phyloP scores from a whole-genome alignment of 129 eudicot genomes.

The Flaveria trinervia region DNA sequence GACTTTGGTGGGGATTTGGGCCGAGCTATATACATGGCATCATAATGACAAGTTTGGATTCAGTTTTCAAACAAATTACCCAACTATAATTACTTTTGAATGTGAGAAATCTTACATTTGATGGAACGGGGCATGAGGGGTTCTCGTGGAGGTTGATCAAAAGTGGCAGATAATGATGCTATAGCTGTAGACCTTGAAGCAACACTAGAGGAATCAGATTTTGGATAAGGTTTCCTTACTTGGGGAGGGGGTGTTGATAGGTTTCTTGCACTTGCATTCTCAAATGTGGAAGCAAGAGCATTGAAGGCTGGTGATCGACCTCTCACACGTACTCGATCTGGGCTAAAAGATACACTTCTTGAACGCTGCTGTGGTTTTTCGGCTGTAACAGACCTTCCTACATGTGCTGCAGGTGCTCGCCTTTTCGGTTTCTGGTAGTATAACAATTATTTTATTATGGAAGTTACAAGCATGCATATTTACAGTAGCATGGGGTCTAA shows the following conservation, averaged over 20 bases:
- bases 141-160: constrained; percentile 63
- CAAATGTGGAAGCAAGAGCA: constrained; percentile 95
- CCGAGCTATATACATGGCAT: constrained; percentile 40
- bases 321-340: constrained; percentile 81
- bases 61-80: background rate
- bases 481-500: background rate
- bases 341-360: constrained; percentile 77
- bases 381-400: constrained; percentile 71
- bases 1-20: constrained; percentile 54
- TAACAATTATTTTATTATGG: constrained; percentile 18
- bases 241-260: constrained; percentile 98
- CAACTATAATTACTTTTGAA: background rate
- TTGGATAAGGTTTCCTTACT: constrained; percentile 66
- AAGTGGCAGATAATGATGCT: constrained; percentile 59
- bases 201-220: constrained; percentile 56
- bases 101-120: constrained; percentile 52
- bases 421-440: constrained; percentile 82
- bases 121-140: constrained; percentile 63
- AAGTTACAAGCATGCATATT: constrained; percentile 13
- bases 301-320: constrained; percentile 98
- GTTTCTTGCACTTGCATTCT: constrained; percentile 73
- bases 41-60: constrained; percentile 16
- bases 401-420: constrained; percentile 62
- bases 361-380: constrained; percentile 96
- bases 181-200: constrained; percentile 65